Evolutionary conservation across 805 yeast species (phyloP).

Genomic region (Candida tibetensis): DNA sequence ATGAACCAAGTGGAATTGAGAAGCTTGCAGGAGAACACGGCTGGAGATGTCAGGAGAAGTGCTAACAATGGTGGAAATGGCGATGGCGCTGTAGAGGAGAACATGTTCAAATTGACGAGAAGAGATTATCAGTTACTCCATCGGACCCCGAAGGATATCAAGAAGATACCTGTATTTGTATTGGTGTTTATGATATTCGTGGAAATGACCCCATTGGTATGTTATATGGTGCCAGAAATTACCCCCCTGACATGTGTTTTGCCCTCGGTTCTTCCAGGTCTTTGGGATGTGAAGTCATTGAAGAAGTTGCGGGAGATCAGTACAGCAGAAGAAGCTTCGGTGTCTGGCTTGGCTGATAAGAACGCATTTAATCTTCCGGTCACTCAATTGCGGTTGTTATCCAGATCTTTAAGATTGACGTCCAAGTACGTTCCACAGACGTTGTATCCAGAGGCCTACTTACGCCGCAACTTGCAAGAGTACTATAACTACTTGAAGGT

Average conservation of each 20-base stretch:
- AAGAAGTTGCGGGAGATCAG: slow-evolving; percentile 12
- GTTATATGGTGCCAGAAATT: slow-evolving; percentile 52
- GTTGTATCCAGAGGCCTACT: slow-evolving; percentile 36
- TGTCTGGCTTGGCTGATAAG: slow-evolving; percentile 24
- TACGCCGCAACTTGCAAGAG: slow-evolving; percentile 34
- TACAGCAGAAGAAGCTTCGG: slow-evolving; percentile 12
- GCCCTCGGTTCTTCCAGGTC: slow-evolving; percentile 43
- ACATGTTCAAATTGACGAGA: slow-evolving; percentile 43
- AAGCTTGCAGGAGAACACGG: slow-evolving; percentile 15
- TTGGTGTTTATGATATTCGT: slow-evolving; percentile 47
- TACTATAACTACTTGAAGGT: slow-evolving; percentile 46
- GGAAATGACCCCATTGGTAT: slow-evolving; percentile 53
- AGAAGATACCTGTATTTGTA: slow-evolving; percentile 54
- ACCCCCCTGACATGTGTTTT: slow-evolving; percentile 59
- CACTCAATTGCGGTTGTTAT: slow-evolving; percentile 34
- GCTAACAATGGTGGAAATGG: slow-evolving; percentile 8
- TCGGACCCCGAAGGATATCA: slow-evolving; percentile 49
- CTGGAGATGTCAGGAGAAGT: slow-evolving; percentile 18
- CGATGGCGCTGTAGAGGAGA: slow-evolving; percentile 13
- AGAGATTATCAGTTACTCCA: slow-evolving; percentile 48
- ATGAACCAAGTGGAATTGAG: slow-evolving; percentile 36
- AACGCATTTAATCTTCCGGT: slow-evolving; percentile 49
- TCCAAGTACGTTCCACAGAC: slow-evolving; percentile 39
- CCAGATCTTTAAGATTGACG: slow-evolving; percentile 35
- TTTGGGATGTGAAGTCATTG: slow-evolving; percentile 23